phyloP scores from a whole-genome alignment of 805 yeast genomes.

The Spathaspora passalidarum region DNA sequence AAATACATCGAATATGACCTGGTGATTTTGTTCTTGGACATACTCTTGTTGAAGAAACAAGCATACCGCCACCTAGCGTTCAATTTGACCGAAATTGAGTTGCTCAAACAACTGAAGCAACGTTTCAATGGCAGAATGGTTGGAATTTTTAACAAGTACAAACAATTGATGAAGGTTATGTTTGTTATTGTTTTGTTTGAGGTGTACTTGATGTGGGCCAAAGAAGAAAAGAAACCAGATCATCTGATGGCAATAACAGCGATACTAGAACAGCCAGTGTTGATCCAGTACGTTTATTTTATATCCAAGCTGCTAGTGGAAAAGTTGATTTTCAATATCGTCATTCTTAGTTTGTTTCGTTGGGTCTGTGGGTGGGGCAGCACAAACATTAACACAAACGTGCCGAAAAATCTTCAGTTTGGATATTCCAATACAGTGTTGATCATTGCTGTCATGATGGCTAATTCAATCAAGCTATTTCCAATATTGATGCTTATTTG shows the following conservation, averaged over 20 bases:
- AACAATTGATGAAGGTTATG: slow-evolving; percentile 42
- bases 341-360: slow-evolving; percentile 26
- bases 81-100: slow-evolving; percentile 48
- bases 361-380: slow-evolving; percentile 17
- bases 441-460: slow-evolving; percentile 66
- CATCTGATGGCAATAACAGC: slow-evolving; percentile 22
- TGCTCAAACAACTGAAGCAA: slow-evolving; percentile 15
- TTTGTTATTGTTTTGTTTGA: slow-evolving; percentile 74
- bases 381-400: slow-evolving; percentile 12
- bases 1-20: slow-evolving; percentile 88
- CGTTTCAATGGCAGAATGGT: neutral
- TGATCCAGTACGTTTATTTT: slow-evolving; percentile 56
- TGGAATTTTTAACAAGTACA: slow-evolving; percentile 15
- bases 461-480: slow-evolving; percentile 77
- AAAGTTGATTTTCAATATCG: slow-evolving; percentile 36
- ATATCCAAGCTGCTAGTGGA: slow-evolving; percentile 50
- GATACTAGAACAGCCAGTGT: slow-evolving; percentile 32
- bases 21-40: slow-evolving; percentile 79
- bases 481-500: slow-evolving; percentile 94
- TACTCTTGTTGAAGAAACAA: slow-evolving; percentile 78
- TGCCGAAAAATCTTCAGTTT: slow-evolving; percentile 26
- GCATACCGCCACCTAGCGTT: slow-evolving; percentile 86
- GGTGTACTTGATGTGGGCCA: slow-evolving; percentile 89
- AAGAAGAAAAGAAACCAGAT: slow-evolving; percentile 61
- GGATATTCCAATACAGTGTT: slow-evolving; percentile 42